Evolutionary conservation across 441 rosid genomes (phyloP), one percentile per base, ranked within the genome.

Genomic region (Bruguiera hainesii): DNA sequence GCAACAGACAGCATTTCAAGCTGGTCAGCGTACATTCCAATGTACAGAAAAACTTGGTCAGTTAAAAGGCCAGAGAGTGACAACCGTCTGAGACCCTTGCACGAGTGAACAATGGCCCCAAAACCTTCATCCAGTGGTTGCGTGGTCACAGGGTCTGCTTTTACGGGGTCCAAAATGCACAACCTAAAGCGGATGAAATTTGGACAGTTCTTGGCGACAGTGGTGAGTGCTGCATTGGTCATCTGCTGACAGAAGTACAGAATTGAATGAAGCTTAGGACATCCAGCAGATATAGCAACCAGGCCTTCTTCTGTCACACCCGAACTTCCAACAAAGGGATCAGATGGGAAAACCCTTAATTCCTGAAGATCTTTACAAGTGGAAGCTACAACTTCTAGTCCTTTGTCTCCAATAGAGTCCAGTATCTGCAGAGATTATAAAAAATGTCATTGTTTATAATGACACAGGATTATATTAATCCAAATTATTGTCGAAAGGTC

Each of bases 1-100:
- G 98, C 98, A 70, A 93, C 76, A 1, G 98, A 93, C 60, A 93
- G 88, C 98, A 91, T 93, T 81, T 93, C 98, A 1, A 93, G 87
- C 76, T 88, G 84, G 74, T 87, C 78, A 0, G 91, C 98, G 4
- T 77, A 83, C 88, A 76, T 84, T 51, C 98, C 97, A 5, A 93
- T 91, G 79, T 89, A 93, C 62, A 69, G 79, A 73, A 93, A 93
- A 60, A 93, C 88, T 80, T 59, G 73, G 68, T 91, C 97, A 0
- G 96, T 89, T 18, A 93, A 80, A 56, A 81, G 92, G 50, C 98
- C 98, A 15, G 95, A 76, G 48, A 91, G 75, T 5, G 98, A 93
- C 31, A 93, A 74, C 48, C 97, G 85, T 72, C 71, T 85, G 13
- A 93, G 77, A 30, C 76, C 83, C 78, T 83, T 86, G 86, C 91